A percentile compares a stretch with the other conserved stretches of the same genome.
These are phyloP conservation scores for Mycena crocata DNA, from an alignment of 768 basidiomycete genomes.

Conservation along the genomic window DNA sequence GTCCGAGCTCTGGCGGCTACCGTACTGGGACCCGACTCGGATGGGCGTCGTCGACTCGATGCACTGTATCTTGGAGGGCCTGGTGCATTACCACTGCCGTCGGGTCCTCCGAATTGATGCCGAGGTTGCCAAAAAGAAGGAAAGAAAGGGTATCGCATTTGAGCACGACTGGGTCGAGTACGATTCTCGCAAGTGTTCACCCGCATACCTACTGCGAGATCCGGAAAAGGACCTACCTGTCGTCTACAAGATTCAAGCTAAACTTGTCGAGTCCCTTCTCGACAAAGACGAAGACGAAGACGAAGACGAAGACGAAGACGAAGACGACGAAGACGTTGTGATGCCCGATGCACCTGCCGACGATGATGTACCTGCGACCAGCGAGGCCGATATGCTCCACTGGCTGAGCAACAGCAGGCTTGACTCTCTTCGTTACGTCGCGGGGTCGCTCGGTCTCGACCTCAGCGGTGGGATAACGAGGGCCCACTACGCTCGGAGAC, in stretches of 20 bases:
- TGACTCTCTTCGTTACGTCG: conserved; percentile 6
- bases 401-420: conserved; percentile 9
- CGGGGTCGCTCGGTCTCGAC: conserved; percentile 15
- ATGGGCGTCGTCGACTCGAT: conserved; percentile 43
- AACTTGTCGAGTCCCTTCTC: conserved; percentile 14
- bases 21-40: conserved; percentile 41
- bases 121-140: conserved; percentile 3
- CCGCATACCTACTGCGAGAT: conserved; percentile 12
- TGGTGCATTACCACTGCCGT: conserved; percentile 26
- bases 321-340: background rate
- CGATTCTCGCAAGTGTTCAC: conserved; percentile 11
- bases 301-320: too few relatives aligned
- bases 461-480: background rate
- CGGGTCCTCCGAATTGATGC: conserved; percentile 28
- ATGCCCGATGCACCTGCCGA: conserved; percentile 16
- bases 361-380: conserved; percentile 9
- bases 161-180: conserved; percentile 11
- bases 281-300: background rate
- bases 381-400: background rate
- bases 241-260: conserved; percentile 6
- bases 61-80: conserved; percentile 41
- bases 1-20: conserved; percentile 38
- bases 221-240: conserved; percentile 1
- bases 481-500: background rate
- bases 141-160: conserved; percentile 11